These are phyloP conservation scores for Didymella lethalis DNA, from an alignment of 2,329 filamentous ascomycete species.

Conservation along the genomic window DNA sequence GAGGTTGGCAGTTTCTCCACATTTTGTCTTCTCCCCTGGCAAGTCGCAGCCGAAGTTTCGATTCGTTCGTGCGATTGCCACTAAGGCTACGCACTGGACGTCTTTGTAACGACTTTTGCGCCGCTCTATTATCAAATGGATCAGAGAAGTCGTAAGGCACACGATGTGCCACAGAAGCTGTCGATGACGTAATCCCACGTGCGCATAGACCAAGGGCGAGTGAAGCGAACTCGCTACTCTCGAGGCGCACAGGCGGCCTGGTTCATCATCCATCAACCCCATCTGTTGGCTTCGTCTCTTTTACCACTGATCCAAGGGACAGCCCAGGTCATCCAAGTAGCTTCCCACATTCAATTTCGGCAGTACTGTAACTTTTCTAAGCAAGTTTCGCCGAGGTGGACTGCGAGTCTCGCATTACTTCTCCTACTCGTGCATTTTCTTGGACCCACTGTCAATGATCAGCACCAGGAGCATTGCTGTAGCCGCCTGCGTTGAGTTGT, in stretches of 20 bases:
- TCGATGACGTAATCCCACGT: not conserved
- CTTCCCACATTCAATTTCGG: not conserved
- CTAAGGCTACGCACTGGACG: not conserved
- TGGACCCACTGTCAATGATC: slow-evolving; percentile 5
- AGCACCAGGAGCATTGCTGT: slow-evolving; percentile 3
- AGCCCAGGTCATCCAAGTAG: slow-evolving; percentile 1
- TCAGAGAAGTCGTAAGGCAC: not conserved
- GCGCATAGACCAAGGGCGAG: not conserved
- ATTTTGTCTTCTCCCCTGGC: slow-evolving; percentile 4
- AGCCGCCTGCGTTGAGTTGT: slow-evolving; percentile 3
- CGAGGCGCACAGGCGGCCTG: not conserved
- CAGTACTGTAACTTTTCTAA: not conserved
- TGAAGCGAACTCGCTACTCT: not conserved
- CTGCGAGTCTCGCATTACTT: not conserved
- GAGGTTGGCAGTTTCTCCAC: slow-evolving; percentile 20
- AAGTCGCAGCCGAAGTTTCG: slow-evolving; percentile 5
- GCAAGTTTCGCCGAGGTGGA: not conserved
- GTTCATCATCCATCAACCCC: not conserved
- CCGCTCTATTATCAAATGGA: not conserved
- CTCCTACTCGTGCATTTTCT: slow-evolving; percentile 4
- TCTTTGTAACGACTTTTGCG: not conserved
- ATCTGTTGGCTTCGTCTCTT: slow-evolving; percentile 1
- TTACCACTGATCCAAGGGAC: not conserved
- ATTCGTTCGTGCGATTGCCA: slow-evolving; percentile 1
- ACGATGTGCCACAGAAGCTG: not conserved